Evolutionary conservation across 1,139 yeast species (phyloP).

Genomic region (Kodamaea alishanica): DNA sequence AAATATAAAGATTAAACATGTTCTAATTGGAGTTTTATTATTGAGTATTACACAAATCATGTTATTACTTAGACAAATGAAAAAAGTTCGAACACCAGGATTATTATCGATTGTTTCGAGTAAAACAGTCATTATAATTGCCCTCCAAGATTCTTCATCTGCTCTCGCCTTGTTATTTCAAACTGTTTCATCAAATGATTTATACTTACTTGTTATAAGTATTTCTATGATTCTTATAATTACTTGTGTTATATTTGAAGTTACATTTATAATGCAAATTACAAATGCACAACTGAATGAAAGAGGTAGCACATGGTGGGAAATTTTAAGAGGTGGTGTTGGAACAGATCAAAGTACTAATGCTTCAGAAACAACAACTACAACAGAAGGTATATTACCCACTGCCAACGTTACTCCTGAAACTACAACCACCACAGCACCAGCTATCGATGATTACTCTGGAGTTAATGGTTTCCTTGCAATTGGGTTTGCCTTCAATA

Average conservation of each 20-base stretch:
- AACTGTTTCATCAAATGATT: constrained; percentile 48
- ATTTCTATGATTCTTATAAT: constrained; percentile 69
- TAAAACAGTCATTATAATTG: constrained; percentile 50
- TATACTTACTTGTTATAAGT: constrained; percentile 65
- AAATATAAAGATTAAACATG: constrained; percentile 38
- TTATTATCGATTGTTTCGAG: constrained; percentile 47
- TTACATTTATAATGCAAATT: constrained; percentile 69
- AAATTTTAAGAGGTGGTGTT: constrained; percentile 50
- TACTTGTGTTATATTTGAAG: constrained; percentile 71
- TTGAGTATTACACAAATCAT: constrained; percentile 36
- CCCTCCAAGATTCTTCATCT: constrained; percentile 72
- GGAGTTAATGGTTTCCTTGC: constrained; percentile 60
- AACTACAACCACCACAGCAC: constrained; percentile 8
- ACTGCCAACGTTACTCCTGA: constrained; percentile 3
- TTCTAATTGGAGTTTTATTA: constrained; percentile 45
- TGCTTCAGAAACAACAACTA: constrained; percentile 1
- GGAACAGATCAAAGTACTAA: constrained; percentile 8
- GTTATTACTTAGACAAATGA: constrained; percentile 57
- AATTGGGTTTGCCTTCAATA: constrained; percentile 55
- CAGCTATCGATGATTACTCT: constrained; percentile 48
- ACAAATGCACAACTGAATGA: constrained; percentile 75
- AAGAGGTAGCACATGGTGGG: constrained; percentile 59
- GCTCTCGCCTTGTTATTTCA: constrained; percentile 56
- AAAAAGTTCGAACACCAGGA: constrained; percentile 72
- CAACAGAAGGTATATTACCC: neutral